Conservation (phyloP, 2,329 filamentous ascomycete species). For the Claviceps sp. region DNA sequence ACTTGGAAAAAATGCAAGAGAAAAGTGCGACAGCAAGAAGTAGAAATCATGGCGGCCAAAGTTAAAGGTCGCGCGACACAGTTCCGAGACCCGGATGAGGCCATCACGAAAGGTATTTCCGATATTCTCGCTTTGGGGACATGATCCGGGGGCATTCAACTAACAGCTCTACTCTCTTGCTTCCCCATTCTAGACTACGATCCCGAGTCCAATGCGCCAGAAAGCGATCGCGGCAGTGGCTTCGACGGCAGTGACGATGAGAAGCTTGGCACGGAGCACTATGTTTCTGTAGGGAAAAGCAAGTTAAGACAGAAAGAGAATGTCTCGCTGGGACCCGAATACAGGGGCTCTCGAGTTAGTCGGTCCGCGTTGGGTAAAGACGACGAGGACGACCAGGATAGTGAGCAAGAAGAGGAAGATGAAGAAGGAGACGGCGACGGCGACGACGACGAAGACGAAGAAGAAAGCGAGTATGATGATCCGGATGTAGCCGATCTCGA, state of each 20-base stretch:
- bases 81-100: constrained; percentile 49
- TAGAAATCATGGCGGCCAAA: constrained; percentile 34
- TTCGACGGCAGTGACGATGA: constrained; percentile 36
- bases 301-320: constrained; percentile 64
- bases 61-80: constrained; percentile 42
- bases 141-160: background rate
- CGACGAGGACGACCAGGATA: constrained; percentile 23
- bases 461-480: constrained; percentile 41
- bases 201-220: constrained; percentile 54
- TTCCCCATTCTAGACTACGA: constrained; percentile 52
- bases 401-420: constrained; percentile 20
- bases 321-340: constrained; percentile 60
- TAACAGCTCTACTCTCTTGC: background rate
- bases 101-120: constrained; percentile 43
- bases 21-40: constrained; percentile 1
- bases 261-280: constrained; percentile 69
- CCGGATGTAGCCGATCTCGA: constrained; percentile 42
- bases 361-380: constrained; percentile 51
- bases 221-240: constrained; percentile 39
- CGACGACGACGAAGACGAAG: constrained; percentile 24
- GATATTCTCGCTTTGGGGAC: background rate
- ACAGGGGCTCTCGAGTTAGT: constrained; percentile 64
- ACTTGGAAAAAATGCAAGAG: constrained; percentile 4
- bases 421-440: constrained; percentile 28
- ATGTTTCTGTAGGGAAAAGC: constrained; percentile 70